A percentile compares a stretch with the other conserved stretches of the same genome.
phyloP scores from a whole-genome alignment of 2,329 filamentous ascomycete genomes.

The Lecanoromycetidae sp. region DNA sequence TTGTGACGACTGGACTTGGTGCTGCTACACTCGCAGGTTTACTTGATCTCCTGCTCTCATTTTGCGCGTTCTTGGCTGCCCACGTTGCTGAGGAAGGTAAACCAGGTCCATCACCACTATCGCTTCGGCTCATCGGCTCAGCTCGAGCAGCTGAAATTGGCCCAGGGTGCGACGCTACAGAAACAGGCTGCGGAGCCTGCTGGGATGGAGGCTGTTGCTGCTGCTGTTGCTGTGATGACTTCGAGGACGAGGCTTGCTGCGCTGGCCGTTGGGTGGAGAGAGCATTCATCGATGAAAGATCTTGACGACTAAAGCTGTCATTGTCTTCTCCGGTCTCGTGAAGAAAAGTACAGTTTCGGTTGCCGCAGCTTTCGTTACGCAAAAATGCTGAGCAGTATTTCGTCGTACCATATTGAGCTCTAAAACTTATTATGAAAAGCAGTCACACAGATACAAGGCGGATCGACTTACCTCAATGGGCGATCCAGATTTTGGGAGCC shows the following conservation, averaged over 20 bases:
- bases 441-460: neutral
- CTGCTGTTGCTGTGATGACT: constrained; percentile 36
- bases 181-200: constrained; percentile 38
- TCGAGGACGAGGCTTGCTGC: constrained; percentile 36
- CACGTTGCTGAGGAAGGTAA: constrained; percentile 87
- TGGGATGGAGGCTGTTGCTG: constrained; percentile 29
- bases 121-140: constrained; percentile 43
- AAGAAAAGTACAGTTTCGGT: constrained; percentile 93
- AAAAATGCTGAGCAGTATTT: constrained; percentile 98
- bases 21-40: constrained; percentile 69
- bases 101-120: constrained; percentile 71
- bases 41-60: constrained; percentile 58
- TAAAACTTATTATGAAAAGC: constrained; percentile 21
- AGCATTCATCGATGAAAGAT: constrained; percentile 88
- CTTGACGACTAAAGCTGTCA: constrained; percentile 89
- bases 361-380: constrained; percentile 85
- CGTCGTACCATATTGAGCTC: constrained; percentile 73
- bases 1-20: constrained; percentile 59
- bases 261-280: constrained; percentile 65
- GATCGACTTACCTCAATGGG: constrained; percentile 51
- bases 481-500: constrained; percentile 84
- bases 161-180: constrained; percentile 40
- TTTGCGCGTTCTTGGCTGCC: constrained; percentile 58
- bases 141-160: constrained; percentile 59
- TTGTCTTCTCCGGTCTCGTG: constrained; percentile 98